Percentiles rank a stretch among this genome's conserved stretches.
These are phyloP conservation scores for Camelina neglecta DNA, from an alignment of 345 rosid genomes.

Conservation along the genomic window DNA sequence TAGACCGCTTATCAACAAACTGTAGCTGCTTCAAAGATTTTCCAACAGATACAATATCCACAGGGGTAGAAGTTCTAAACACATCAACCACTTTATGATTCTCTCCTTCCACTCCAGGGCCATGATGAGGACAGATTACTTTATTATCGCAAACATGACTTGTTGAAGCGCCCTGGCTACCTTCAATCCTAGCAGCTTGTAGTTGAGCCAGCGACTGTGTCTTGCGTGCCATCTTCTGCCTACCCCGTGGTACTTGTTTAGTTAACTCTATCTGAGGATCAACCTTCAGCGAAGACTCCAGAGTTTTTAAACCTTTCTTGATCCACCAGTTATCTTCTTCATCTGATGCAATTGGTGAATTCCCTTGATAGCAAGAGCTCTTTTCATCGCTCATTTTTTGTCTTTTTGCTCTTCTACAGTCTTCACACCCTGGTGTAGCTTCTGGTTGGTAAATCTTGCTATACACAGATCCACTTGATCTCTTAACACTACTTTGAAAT, in stretches of 20 bases:
- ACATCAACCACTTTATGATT: constrained; percentile 60
- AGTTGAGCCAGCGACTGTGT: constrained; percentile 91
- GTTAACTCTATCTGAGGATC: constrained; percentile 67
- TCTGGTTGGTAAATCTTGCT: constrained; percentile 58
- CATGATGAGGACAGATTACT: constrained; percentile 81
- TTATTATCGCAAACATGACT: constrained; percentile 90
- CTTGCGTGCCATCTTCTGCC: constrained; percentile 87
- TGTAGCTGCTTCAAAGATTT: constrained; percentile 75
- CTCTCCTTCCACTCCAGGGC: constrained; percentile 69
- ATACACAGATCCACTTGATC: constrained; percentile 55
- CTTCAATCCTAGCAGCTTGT: constrained; percentile 93
- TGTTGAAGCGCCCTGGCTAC: constrained; percentile 96
- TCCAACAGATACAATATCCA: constrained; percentile 73
- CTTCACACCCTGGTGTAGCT: constrained; percentile 88
- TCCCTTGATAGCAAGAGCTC: constrained; percentile 61
- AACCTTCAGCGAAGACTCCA: constrained; percentile 62
- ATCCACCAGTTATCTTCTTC: constrained; percentile 98
- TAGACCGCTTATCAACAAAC: constrained; percentile 73
- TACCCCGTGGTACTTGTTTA: constrained; percentile 79
- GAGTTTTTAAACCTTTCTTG: constrained; percentile 67
- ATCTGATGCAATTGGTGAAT: constrained; percentile 73
- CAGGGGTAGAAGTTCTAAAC: constrained; percentile 49
- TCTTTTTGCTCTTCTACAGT: constrained; percentile 77
- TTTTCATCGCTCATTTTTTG: constrained; percentile 69
- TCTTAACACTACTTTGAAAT: constrained; percentile 71